Percentiles rank a stretch among this genome's conserved stretches.
Conservation (phyloP, 257 asterid species). For the Solanum bulbocastanum region DNA sequence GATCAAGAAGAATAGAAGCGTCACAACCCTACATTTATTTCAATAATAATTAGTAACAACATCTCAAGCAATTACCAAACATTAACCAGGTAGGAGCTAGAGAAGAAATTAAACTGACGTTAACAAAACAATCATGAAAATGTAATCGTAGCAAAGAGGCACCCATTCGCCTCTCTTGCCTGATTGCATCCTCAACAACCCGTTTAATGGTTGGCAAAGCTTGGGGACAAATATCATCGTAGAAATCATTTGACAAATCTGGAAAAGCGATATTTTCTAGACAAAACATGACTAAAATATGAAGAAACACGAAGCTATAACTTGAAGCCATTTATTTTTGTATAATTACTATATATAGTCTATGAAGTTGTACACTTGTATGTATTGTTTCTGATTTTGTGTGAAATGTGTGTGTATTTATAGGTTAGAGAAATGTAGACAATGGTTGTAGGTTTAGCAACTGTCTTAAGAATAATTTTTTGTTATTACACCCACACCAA, state of each 20-base stretch:
- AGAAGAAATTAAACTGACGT: neutral
- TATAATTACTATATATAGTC: neutral
- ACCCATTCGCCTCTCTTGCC: conserved; percentile 24
- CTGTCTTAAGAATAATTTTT: neutral
- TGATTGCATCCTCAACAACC: conserved; percentile 21
- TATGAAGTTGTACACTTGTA: neutral
- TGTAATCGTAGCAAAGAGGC: conserved; percentile 18
- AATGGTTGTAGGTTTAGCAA: neutral
- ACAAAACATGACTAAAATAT: neutral
- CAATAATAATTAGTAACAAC: neutral
- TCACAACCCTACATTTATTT: conserved; percentile 36
- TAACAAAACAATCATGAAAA: conserved; percentile 24
- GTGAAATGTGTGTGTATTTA: neutral
- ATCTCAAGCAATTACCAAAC: neutral
- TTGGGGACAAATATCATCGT: conserved; percentile 3
- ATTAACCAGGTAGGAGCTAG: neutral
- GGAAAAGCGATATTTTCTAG: neutral
- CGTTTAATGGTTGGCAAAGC: conserved; percentile 26
- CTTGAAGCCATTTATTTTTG: neutral
- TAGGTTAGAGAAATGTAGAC: neutral
- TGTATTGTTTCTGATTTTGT: neutral
- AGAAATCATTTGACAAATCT: neutral
- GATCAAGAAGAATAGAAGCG: conserved; percentile 34
- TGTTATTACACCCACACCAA: too few species aligned
- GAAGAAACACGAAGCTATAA: neutral